These are phyloP conservation scores for Wallacemonas sp. DNA, from an alignment of 208 protist species.

Conservation along the genomic window DNA sequence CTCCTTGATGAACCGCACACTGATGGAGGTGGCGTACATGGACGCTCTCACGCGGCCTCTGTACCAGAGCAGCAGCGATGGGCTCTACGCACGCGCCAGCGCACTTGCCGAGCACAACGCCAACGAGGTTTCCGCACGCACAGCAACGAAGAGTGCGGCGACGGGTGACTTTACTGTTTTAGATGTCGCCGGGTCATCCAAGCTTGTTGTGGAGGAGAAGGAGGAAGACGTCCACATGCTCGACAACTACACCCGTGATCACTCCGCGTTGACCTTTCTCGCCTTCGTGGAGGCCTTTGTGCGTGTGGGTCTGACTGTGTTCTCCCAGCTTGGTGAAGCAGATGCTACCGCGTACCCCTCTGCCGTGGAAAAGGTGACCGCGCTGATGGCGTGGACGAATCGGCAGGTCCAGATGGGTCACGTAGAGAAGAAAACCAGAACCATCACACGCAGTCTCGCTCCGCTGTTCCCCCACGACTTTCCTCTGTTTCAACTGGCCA, in stretches of 20 bases:
- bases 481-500: background rate
- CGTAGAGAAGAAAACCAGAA: constrained; percentile 23
- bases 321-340: constrained; percentile 35
- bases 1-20: constrained; percentile 34
- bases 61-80: constrained; percentile 23
- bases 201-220: too few species aligned
- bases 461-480: background rate
- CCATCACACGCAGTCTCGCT: background rate
- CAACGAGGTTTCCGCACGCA: background rate
- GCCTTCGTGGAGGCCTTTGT: constrained; percentile 73
- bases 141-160: background rate
- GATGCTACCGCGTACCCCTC: constrained; percentile 57
- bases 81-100: background rate
- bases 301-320: constrained; percentile 74
- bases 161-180: too few species aligned
- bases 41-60: constrained; percentile 52
- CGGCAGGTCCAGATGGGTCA: constrained; percentile 48
- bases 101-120: too few species aligned
- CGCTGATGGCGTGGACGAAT: constrained; percentile 79
- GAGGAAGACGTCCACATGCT: constrained; percentile 6
- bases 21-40: constrained; percentile 51
- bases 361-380: constrained; percentile 40
- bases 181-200: too few species aligned
- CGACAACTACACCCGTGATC: constrained; percentile 12
- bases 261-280: constrained; percentile 46